These are phyloP conservation scores for Cetradonia linearis DNA, from an alignment of 495 filamentous ascomycete genomes.

Conservation along the genomic window DNA sequence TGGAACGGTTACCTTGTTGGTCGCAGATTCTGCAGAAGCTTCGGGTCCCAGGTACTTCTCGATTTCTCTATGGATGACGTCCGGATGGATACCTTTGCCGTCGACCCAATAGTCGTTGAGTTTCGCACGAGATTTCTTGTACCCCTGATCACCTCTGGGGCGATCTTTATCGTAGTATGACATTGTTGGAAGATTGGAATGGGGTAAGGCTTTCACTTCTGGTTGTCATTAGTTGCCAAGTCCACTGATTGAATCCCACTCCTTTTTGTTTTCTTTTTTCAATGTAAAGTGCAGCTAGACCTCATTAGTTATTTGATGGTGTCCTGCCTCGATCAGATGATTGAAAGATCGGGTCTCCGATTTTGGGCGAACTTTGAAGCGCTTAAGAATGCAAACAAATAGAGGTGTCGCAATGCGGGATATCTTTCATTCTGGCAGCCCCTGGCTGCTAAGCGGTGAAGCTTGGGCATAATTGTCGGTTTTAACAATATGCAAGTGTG, in stretches of 20 bases:
- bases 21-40: not conserved
- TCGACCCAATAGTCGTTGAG: conserved; percentile 7
- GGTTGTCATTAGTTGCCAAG: not conserved
- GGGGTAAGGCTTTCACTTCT: not conserved
- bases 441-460: conserved; percentile 4
- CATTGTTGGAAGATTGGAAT: not conserved
- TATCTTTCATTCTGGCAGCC: not conserved
- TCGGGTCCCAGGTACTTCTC: not conserved
- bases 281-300: not conserved
- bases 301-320: not conserved
- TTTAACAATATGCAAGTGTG: conserved; percentile 2
- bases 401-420: conserved; percentile 1
- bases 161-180: not conserved
- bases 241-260: not conserved
- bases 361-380: not conserved
- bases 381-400: not conserved
- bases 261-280: not conserved
- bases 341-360: not conserved
- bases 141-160: not conserved
- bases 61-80: conserved; percentile 2
- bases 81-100: not conserved
- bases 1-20: not conserved
- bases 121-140: not conserved
- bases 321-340: not conserved
- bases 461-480: conserved; percentile 1